Percentiles rank a stretch among this genome's conserved stretches.
phyloP scores from a whole-genome alignment of 73 alveolate genomes.

The Paramecium sexaurelia region DNA sequence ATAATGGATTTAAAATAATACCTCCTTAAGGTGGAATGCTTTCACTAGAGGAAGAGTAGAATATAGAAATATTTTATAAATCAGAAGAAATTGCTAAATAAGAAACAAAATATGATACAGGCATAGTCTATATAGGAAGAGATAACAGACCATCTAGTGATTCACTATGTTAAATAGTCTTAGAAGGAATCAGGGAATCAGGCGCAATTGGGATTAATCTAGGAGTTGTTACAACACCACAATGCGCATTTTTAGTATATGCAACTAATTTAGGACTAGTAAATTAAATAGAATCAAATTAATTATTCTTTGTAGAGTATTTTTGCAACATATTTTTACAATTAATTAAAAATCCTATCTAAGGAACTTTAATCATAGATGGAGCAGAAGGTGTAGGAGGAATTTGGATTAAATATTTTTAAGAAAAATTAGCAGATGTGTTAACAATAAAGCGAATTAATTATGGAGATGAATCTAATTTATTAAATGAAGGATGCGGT shows the following conservation, averaged over 20 bases:
- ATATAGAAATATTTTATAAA: slow-evolving; percentile 76
- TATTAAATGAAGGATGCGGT: slow-evolving; percentile 89
- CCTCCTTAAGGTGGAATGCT: slow-evolving; percentile 89
- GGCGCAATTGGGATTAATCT: slow-evolving; percentile 63
- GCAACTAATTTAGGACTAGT: not conserved
- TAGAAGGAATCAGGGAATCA: slow-evolving; percentile 61
- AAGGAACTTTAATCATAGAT: slow-evolving; percentile 71
- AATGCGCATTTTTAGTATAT: slow-evolving; percentile 70
- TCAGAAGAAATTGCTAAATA: slow-evolving; percentile 67
- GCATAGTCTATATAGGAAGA: slow-evolving; percentile 71
- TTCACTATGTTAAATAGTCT: slow-evolving; percentile 50
- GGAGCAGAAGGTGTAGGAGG: slow-evolving; percentile 95
- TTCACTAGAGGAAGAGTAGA: slow-evolving; percentile 79
- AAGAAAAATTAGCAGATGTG: slow-evolving; percentile 48
- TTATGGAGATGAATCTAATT: slow-evolving; percentile 69
- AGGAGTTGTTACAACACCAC: slow-evolving; percentile 86
- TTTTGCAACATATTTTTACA: not conserved
- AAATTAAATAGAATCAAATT: not conserved
- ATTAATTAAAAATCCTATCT: not conserved
- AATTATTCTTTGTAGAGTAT: slow-evolving; percentile 21
- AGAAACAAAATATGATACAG: slow-evolving; percentile 60
- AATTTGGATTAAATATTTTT: slow-evolving; percentile 68
- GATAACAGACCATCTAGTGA: slow-evolving; percentile 83
- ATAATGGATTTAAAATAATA: slow-evolving; percentile 87
- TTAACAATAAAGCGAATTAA: slow-evolving; percentile 71